Evolutionary conservation across 441 rosid species (phyloP).

Genomic region (Sinapis alba): DNA sequence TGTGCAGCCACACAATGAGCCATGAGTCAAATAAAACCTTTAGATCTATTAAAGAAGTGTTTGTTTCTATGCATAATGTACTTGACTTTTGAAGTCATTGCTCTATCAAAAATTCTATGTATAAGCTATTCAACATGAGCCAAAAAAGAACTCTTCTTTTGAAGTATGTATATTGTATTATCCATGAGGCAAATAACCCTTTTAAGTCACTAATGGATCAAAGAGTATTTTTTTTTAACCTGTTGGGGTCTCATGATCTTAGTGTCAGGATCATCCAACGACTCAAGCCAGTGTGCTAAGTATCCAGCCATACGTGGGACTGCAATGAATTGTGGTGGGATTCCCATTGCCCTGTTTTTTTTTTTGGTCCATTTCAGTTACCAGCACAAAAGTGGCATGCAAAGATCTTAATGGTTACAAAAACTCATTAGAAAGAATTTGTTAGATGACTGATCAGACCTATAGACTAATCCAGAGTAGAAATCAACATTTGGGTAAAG

Average conservation of each 20-base stretch:
- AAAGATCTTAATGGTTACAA: background rate
- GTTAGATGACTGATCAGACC: constrained; percentile 46
- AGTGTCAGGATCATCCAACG: constrained; percentile 88
- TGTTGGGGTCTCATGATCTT: constrained; percentile 96
- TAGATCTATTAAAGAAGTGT: background rate
- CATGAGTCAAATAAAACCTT: background rate
- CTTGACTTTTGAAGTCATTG: background rate
- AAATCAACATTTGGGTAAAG: constrained; percentile 98
- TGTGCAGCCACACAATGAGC: constrained; percentile 28
- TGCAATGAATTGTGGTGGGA: constrained; percentile 77
- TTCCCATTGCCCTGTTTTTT: constrained; percentile 77
- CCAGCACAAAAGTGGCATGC: background rate
- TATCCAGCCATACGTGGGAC: constrained; percentile 95
- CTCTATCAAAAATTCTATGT: background rate
- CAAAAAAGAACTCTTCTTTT: background rate
- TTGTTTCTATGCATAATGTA: background rate
- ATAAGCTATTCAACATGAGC: background rate
- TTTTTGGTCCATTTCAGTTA: background rate
- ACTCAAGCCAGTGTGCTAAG: constrained; percentile 85
- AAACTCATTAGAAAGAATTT: background rate
- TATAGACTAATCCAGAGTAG: constrained; percentile 90
- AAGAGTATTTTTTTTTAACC: constrained; percentile 44
- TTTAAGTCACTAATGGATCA: background rate
- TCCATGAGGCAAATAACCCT: background rate
- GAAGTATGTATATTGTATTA: background rate